Evolutionary conservation across 1,284 basidiomycete species (phyloP), one percentile per base, ranked within the genome.

Genomic region (Phlebopus sp.): DNA sequence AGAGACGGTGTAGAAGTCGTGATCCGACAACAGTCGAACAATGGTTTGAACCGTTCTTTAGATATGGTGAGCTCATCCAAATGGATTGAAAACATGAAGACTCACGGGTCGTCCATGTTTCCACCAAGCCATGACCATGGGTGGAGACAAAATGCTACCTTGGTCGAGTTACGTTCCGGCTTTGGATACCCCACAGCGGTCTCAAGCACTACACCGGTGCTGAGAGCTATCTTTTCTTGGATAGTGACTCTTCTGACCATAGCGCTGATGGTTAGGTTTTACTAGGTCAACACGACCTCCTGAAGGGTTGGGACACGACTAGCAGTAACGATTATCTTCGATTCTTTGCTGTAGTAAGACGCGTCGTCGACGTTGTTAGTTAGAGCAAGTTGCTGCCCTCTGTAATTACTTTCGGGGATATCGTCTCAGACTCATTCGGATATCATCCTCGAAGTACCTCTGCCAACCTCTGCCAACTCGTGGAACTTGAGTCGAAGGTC

Each of bases 91-190:
- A 25, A 19, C 34, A n/a, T 25, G 34, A 50, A 46, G 36, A 74
- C 86, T 59, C 61, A 90, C 88, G 82, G 77, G 58, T 90, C 87
- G 53, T 79, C 63, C 79, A 84, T 86, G 46, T 68, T 72, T 4
- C 88, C 88, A 4, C 88, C 87, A 0, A 90, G 72, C 75, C 86
- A 82, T 14, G 84, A 83, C 86, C 86, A 90, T 10, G 88, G 88
- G 58, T 90, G 87, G 13, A 87, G 68, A 53, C 81, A 81, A 9
- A 90, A 65, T 0, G 82, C 86, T 5, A 84, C 62, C 50, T 77
- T 81, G 19, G 57, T 62, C 6, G 57, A 62, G 17, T 19, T 44
- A 1, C 37, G 19, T 30, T 47, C 47, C 9, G 46, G 51, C 21
- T 31, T n/a, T 6, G 60, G 60, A 14, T 29, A 49, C 18, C 45